A percentile compares a stretch with the other conserved stretches of the same genome.
phyloP scores from a whole-genome alignment of 371 early-diverging fungal genomes.

The Smittium mucronatum region DNA sequence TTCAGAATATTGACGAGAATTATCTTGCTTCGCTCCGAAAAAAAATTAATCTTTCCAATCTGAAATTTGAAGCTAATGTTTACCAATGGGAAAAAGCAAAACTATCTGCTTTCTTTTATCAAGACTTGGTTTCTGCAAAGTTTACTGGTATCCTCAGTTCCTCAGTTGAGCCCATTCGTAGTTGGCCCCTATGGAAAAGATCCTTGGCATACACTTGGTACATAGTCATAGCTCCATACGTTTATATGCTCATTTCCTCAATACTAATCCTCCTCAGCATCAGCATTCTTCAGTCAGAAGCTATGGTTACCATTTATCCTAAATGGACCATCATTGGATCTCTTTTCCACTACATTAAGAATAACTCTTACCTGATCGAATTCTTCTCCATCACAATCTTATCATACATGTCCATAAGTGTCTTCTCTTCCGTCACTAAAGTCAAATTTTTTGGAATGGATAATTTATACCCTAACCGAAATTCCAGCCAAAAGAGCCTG shows the following conservation, averaged over 20 bases:
- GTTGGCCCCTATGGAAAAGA: slow-evolving; percentile 20
- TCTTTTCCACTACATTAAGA: slow-evolving; percentile 9
- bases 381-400: slow-evolving; percentile 56
- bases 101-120: slow-evolving; percentile 27
- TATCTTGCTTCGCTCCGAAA: slow-evolving; percentile 27
- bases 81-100: slow-evolving; percentile 29
- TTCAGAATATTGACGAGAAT: slow-evolving; percentile 18
- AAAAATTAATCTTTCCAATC: slow-evolving; percentile 20
- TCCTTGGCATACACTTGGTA: slow-evolving; percentile 44
- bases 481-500: slow-evolving; percentile 76
- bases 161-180: slow-evolving; percentile 34
- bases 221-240: slow-evolving; percentile 49
- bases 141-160: slow-evolving; percentile 23
- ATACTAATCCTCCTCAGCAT: slow-evolving; percentile 47
- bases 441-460: slow-evolving; percentile 73
- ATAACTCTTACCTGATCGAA: not conserved
- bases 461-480: slow-evolving; percentile 73
- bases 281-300: slow-evolving; percentile 80
- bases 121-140: slow-evolving; percentile 27
- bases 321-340: slow-evolving; percentile 35
- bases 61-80: slow-evolving; percentile 25
- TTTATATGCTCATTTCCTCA: slow-evolving; percentile 42
- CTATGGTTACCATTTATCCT: slow-evolving; percentile 54
- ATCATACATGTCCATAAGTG: slow-evolving; percentile 81
- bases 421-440: slow-evolving; percentile 77